Percentiles rank a stretch among this genome's conserved stretches.
Conservation (phyloP, 140 eudicot species). For the Erigeron philadelphicus region DNA sequence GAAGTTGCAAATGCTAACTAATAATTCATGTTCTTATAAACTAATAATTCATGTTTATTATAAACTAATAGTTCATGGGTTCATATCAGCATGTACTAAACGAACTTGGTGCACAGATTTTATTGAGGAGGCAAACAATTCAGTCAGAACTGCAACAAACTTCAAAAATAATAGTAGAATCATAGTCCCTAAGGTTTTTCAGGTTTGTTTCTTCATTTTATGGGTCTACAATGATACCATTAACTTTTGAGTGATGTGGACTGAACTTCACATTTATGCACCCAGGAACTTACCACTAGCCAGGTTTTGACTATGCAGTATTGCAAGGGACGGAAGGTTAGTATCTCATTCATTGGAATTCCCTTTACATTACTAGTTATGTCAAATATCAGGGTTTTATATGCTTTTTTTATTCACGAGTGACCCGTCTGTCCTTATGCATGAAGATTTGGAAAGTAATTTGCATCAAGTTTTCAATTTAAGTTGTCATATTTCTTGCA, state of each 20-base stretch:
- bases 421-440: background rate
- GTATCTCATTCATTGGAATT: constrained; percentile 15
- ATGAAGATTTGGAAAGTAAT: background rate
- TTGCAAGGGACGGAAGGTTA: constrained; percentile 79
- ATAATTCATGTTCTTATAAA: no score
- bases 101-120: constrained; percentile 52
- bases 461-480: constrained; percentile 4
- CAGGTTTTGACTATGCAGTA: constrained; percentile 92
- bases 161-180: constrained; percentile 47
- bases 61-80: no score
- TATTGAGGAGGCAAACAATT: constrained; percentile 79
- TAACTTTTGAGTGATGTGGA: background rate
- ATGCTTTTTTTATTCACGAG: background rate
- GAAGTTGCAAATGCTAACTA: no score
- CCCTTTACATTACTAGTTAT: constrained; percentile 3
- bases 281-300: constrained; percentile 75
- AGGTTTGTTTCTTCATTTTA: constrained; percentile 45
- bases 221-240: constrained; percentile 10
- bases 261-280: constrained; percentile 15
- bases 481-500: background rate
- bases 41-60: no score
- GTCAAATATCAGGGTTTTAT: constrained; percentile 6
- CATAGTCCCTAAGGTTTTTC: constrained; percentile 57
- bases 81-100: background rate
- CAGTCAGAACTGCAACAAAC: constrained; percentile 67